phyloP scores from a whole-genome alignment of 164 flowering plant species.

The Stephania cephalantha region DNA sequence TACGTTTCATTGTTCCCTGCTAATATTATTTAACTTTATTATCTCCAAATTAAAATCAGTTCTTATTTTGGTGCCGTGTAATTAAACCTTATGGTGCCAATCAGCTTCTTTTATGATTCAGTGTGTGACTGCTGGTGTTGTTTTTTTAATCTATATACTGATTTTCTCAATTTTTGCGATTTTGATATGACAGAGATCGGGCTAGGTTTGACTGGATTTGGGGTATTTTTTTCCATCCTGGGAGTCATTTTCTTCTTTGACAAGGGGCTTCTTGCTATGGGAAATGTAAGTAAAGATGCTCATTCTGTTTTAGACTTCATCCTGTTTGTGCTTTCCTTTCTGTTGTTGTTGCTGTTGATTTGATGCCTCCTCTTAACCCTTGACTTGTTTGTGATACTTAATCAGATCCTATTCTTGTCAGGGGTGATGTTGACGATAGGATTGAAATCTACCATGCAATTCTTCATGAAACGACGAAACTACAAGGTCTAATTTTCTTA shows the following conservation, averaged over 20 bases:
- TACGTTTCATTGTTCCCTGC: no score
- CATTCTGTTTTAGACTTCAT: not conserved
- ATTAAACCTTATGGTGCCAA: no score
- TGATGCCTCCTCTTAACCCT: slow-evolving; percentile 16
- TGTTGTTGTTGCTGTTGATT: slow-evolving; percentile 6
- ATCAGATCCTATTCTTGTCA: slow-evolving; percentile 89
- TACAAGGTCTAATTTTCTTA: slow-evolving; percentile 43
- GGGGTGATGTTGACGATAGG: slow-evolving; percentile 94
- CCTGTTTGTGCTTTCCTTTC: slow-evolving; percentile 4
- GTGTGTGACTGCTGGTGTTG: not conserved
- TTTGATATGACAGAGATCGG: slow-evolving; percentile 72
- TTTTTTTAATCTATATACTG: not conserved
- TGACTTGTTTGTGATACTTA: slow-evolving; percentile 20
- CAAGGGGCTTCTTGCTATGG: slow-evolving; percentile 94
- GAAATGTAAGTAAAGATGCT: slow-evolving; percentile 62
- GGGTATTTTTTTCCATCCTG: slow-evolving; percentile 77
- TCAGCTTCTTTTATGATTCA: not conserved
- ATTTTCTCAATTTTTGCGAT: slow-evolving; percentile 3
- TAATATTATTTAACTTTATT: no score
- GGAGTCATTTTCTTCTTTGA: slow-evolving; percentile 86
- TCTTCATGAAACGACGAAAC: slow-evolving; percentile 84
- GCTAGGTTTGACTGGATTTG: slow-evolving; percentile 90
- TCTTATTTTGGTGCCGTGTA: no score
- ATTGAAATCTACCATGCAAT: slow-evolving; percentile 76
- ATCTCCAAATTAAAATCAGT: no score